Conservation (phyloP, 805 yeast genomes). For the Candida pseudofarinosa region DNA sequence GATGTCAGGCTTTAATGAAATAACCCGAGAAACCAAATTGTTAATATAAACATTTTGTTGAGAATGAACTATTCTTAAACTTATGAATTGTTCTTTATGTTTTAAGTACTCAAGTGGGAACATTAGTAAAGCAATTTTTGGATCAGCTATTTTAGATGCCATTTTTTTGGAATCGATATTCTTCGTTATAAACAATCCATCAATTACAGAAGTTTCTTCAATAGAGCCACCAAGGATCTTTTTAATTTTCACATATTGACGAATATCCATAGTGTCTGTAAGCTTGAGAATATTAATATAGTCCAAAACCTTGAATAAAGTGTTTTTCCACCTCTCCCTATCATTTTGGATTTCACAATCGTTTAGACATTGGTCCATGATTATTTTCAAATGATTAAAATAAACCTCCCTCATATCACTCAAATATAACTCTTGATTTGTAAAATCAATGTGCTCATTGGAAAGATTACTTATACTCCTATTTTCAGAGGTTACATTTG, state of each 20-base stretch:
- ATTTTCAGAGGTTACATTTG: background rate
- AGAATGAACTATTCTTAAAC: conserved; percentile 76
- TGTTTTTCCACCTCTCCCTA: conserved; percentile 54
- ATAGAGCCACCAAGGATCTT: conserved; percentile 73
- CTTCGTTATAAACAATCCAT: conserved; percentile 84
- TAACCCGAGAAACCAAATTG: conserved; percentile 74
- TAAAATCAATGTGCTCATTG: background rate
- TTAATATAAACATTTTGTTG: conserved; percentile 84
- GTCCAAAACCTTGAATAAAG: conserved; percentile 48
- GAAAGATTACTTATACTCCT: background rate
- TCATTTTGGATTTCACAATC: conserved; percentile 53
- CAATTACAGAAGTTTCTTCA: conserved; percentile 55
- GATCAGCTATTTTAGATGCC: conserved; percentile 60
- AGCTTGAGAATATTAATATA: conserved; percentile 57
- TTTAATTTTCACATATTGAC: conserved; percentile 86
- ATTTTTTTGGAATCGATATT: conserved; percentile 74
- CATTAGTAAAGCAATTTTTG: conserved; percentile 76
- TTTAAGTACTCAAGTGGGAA: conserved; percentile 86
- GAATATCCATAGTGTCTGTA: conserved; percentile 76
- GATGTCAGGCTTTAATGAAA: conserved; percentile 72
- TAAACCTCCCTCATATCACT: conserved; percentile 9
- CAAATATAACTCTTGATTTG: background rate
- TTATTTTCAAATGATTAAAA: conserved; percentile 43
- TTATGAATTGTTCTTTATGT: conserved; percentile 73
- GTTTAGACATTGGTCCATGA: conserved; percentile 55